phyloP scores from a whole-genome alignment of 768 basidiomycete species.

The Mycena epipterygia region DNA sequence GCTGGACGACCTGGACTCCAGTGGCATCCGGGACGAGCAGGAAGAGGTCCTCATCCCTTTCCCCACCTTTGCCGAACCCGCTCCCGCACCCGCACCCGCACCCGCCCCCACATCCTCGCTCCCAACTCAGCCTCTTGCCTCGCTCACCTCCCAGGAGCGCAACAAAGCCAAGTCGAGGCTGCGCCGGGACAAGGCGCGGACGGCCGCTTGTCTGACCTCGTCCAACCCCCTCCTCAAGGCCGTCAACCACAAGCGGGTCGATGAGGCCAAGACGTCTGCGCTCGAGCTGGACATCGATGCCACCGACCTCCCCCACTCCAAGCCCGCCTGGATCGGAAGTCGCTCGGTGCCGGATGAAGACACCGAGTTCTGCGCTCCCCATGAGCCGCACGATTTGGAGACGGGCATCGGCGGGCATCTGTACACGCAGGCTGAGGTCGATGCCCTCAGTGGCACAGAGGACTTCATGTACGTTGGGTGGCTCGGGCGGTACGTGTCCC shows the following conservation, averaged over 20 bases:
- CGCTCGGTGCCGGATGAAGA: neutral
- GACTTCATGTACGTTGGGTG: neutral
- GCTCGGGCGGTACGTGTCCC: neutral
- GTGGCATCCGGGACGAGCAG: neutral
- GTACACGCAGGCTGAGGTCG: neutral
- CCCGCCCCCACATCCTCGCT: neutral
- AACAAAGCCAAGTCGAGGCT: neutral
- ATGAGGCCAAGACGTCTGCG: neutral
- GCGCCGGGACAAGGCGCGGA: neutral
- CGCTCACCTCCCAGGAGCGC: neutral
- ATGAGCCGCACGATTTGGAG: neutral
- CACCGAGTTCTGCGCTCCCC: neutral
- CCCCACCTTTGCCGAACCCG: neutral
- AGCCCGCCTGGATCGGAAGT: conserved; percentile 21
- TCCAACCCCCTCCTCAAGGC: neutral
- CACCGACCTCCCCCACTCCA: conserved; percentile 19
- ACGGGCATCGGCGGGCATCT: neutral
- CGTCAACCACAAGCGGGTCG: neutral
- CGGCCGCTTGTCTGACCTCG: neutral
- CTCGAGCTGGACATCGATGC: neutral
- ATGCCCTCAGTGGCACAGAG: neutral
- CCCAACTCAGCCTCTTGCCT: neutral
- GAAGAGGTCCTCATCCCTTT: neutral
- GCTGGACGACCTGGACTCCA: neutral
- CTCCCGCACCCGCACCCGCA: neutral